Base-by-base conservation (phyloP, 2,329 filamentous ascomycete genomes). In the Arthrobotrys entomopaga region DNA sequence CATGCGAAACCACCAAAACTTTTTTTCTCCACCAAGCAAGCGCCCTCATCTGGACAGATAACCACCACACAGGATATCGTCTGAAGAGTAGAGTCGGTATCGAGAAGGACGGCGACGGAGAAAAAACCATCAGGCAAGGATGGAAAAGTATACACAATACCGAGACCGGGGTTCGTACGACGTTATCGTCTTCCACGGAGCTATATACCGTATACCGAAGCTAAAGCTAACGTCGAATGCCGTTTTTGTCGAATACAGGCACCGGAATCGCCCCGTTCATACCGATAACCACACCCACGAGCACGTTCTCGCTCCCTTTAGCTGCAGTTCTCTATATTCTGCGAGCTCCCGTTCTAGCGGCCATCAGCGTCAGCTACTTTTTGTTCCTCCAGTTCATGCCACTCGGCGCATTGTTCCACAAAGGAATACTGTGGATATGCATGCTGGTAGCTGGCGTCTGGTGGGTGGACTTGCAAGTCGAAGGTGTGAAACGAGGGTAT, bases 401-500 rank as follows among this genome's bases (percentile, higher is more conserved):
- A 0, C 85, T 90, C 8, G 88, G 88, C 0, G 85, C 86, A 7
- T 79, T 89, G 38, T 83, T 89, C 49, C 92, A 92, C 79, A 98
- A 98, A 83, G 88, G 91, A 11, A 88, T 92, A 56, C 83, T 98
- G 61, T 98, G 95, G 94, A 87, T 88, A 74, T 87, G 98, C 77
- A 87, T 99, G 78, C 90, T 89, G 42, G 90, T 96, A 71, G 92
- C 93, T 0, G 94, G 95, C 26, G 91, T 99, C 69, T 98, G 93
- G 93, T 98, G 94, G 94, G 90, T 97, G 66, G 95, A 99, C 82
- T 84, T 99, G n/a, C 94, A 97, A 82, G 92, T 99, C 77, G 95
- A 99, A 81, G 94, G 94, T 70, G 95, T 99, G 63, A 93, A 92
- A 82, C 91, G 93, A 83, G 95, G 95, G 83, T 93, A 81, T 65